phyloP scores from a whole-genome alignment of 176 grass and related monocot species.

The Ampelocalamus luodianensis region DNA sequence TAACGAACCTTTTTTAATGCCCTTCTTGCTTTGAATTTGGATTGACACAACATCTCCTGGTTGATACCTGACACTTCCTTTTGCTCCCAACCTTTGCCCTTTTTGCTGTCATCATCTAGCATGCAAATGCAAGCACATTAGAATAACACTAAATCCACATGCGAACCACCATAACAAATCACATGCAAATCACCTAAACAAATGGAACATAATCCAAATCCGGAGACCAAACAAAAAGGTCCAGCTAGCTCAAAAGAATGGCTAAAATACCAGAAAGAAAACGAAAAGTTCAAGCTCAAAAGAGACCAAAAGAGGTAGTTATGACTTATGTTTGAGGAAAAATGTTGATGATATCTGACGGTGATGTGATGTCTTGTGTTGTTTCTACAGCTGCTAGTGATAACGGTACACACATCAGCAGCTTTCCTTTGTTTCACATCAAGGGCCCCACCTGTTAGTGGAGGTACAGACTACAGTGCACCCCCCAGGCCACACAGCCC shows the following conservation, averaged over 20 bases:
- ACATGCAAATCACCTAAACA: neutral
- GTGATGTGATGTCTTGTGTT: neutral
- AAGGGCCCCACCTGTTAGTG: constrained; percentile 5
- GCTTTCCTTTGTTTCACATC: neutral
- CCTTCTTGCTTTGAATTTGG: neutral
- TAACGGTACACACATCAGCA: constrained; percentile 23
- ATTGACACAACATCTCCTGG: neutral
- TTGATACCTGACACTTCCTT: neutral
- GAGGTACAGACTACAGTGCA: neutral
- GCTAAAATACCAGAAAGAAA: neutral
- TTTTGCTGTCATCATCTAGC: neutral
- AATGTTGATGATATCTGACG: constrained; percentile 27
- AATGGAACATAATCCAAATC: constrained; percentile 24
- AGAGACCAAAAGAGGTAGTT: constrained; percentile 40
- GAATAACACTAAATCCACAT: neutral
- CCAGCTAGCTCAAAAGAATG: neutral
- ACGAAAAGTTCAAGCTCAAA: neutral
- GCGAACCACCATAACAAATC: neutral
- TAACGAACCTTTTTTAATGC: neutral
- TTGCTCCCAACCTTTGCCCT: neutral
- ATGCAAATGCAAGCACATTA: neutral
- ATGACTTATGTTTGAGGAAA: neutral
- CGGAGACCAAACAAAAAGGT: neutral
- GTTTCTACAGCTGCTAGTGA: neutral
- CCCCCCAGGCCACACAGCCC: too few relatives aligned